These are phyloP conservation scores for Artemisia argyi DNA, from an alignment of 129 eudicot species.

Conservation along the genomic window DNA sequence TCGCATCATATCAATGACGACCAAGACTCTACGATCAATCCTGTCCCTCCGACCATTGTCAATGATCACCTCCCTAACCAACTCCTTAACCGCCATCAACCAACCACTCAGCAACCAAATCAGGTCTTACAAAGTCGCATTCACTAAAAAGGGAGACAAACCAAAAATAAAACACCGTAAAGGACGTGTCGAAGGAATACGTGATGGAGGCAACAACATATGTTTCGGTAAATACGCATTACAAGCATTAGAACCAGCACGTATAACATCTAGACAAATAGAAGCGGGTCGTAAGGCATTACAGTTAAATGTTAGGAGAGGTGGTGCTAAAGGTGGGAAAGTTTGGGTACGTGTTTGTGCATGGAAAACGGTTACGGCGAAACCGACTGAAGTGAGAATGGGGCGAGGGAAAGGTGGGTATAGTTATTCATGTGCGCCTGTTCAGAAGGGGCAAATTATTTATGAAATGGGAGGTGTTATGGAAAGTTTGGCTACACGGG, in stretches of 20 bases:
- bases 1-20: not conserved
- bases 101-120: too few relatives aligned
- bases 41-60: not conserved
- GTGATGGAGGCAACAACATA: slow-evolving; percentile 32
- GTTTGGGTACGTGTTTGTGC: slow-evolving; percentile 47
- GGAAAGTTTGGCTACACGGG: slow-evolving; percentile 30
- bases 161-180: slow-evolving; percentile 32
- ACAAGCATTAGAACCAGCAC: slow-evolving; percentile 31
- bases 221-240: slow-evolving; percentile 38
- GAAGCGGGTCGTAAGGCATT: slow-evolving; percentile 41
- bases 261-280: slow-evolving; percentile 34
- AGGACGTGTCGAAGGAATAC: slow-evolving; percentile 32
- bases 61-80: too few relatives aligned
- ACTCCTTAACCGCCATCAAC: too few relatives aligned
- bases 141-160: not conserved
- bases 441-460: slow-evolving; percentile 28
- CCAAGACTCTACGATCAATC: not conserved
- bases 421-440: slow-evolving; percentile 43
- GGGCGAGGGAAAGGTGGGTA: slow-evolving; percentile 39
- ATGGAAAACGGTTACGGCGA: slow-evolving; percentile 36
- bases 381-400: slow-evolving; percentile 42
- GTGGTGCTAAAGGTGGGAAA: slow-evolving; percentile 39
- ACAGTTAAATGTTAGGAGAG: slow-evolving; percentile 35
- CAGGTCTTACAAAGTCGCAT: too few relatives aligned
- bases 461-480: slow-evolving; percentile 44